Conservation (phyloP, 2,329 filamentous ascomycete genomes). For the Calonectria montana region DNA sequence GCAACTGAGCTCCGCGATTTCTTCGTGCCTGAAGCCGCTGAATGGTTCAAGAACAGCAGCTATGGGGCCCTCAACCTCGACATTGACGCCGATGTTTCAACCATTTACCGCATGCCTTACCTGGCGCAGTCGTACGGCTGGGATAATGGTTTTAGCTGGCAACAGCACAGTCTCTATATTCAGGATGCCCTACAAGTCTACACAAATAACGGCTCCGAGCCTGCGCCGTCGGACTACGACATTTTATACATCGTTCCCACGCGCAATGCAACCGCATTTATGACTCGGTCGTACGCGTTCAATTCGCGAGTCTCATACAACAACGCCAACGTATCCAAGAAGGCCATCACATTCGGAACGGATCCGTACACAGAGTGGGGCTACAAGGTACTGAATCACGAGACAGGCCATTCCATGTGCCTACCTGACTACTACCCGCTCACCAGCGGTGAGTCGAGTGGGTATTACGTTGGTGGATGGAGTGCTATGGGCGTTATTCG, state of each 20-base stretch:
- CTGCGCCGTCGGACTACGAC: slow-evolving; percentile 18
- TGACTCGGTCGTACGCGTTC: slow-evolving; percentile 19
- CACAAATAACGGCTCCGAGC: slow-evolving; percentile 1
- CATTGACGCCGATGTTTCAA: slow-evolving; percentile 34
- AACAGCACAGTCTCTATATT: slow-evolving; percentile 21
- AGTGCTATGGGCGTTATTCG: slow-evolving; percentile 51
- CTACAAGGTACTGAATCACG: slow-evolving; percentile 50
- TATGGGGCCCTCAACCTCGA: slow-evolving; percentile 37
- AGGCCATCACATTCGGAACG: slow-evolving; percentile 47
- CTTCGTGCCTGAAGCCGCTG: slow-evolving; percentile 20
- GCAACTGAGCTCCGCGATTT: slow-evolving; percentile 37
- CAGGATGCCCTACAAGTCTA: slow-evolving; percentile 30
- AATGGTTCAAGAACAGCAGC: slow-evolving; percentile 42
- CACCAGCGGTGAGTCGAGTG: slow-evolving; percentile 37
- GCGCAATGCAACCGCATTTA: slow-evolving; percentile 1
- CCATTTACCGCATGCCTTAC: slow-evolving; percentile 43
- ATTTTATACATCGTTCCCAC: slow-evolving; percentile 29
- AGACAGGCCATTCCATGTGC: slow-evolving; percentile 53
- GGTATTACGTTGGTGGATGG: slow-evolving; percentile 50
- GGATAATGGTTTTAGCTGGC: slow-evolving; percentile 11
- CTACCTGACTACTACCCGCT: slow-evolving; percentile 52
- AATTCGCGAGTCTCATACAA: slow-evolving; percentile 25
- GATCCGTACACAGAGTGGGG: slow-evolving; percentile 47
- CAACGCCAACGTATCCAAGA: slow-evolving; percentile 46
- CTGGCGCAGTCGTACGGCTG: slow-evolving; percentile 38